Evolutionary conservation across 2,329 filamentous ascomycete genomes (phyloP).

Genomic region (Diplodia seriata): DNA sequence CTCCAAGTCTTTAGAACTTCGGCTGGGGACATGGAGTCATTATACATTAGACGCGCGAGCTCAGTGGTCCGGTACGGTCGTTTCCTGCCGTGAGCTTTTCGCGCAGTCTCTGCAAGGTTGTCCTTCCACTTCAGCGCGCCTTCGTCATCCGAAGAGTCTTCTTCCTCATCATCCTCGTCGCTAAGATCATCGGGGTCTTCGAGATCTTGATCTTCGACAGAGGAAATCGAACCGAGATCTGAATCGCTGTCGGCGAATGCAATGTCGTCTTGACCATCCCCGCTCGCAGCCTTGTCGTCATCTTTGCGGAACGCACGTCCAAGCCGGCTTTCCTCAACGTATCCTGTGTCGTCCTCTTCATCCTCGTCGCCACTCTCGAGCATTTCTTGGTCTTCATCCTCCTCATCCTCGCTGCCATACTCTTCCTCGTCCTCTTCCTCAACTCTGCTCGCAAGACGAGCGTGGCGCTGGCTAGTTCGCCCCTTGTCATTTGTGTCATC

Average conservation of each 20-base stretch:
- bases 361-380: conserved; percentile 56
- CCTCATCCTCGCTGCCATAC: conserved; percentile 57
- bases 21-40: conserved; percentile 74
- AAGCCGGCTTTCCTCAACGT: conserved; percentile 53
- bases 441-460: conserved; percentile 56
- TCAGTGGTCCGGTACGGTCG: conserved; percentile 80
- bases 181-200: conserved; percentile 56
- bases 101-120: conserved; percentile 78
- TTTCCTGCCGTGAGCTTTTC: conserved; percentile 71
- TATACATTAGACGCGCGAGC: conserved; percentile 87
- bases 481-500: conserved; percentile 65
- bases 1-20: conserved; percentile 83
- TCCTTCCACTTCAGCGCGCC: conserved; percentile 84
- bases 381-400: conserved; percentile 59
- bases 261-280: conserved; percentile 66
- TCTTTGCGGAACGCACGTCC: conserved; percentile 61
- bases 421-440: conserved; percentile 58
- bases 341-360: conserved; percentile 61
- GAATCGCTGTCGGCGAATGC: conserved; percentile 97
- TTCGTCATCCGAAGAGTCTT: conserved; percentile 67
- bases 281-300: conserved; percentile 50
- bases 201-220: conserved; percentile 62
- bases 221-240: conserved; percentile 87
- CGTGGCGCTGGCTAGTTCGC: conserved; percentile 61
- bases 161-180: conserved; percentile 61